Base-by-base conservation (phyloP, 768 basidiomycete genomes). In the Podaxis rugospora region DNA sequence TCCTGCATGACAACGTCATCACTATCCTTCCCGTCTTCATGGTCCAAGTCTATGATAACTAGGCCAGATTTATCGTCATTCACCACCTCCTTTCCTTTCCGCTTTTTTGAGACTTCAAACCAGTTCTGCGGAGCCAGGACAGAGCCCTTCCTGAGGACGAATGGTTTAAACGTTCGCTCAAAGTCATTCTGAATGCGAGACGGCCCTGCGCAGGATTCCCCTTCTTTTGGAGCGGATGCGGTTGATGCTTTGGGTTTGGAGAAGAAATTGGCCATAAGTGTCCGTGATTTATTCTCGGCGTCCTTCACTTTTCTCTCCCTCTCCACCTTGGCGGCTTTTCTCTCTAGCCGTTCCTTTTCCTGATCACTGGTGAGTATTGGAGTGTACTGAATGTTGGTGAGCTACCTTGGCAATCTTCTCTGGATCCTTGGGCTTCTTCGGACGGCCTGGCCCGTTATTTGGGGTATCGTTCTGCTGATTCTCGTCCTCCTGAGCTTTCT, bases 201-300 rank as follows among this genome's bases (percentile, higher is more conserved):
- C 50, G 83, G 70, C 47, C 72, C 75, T 16, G 73, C 73, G 55
- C 71, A 70, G 7, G 73, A 68, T 37, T 68, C 66, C 1, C 69
- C 66, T 13, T 67, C 66, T 49, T 71, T 71, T 21, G 64, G 63
- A 42, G 63, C 67, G 44, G 66, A 67, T 50, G 60, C 62, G 56
- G 64, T 57, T 36, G 72, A 63, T 18, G 67, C 63, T 65, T 83
- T 84, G 7, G 83, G 70, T 68, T 90, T 92, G 32, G 81, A 78
- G 70, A 95, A 92, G 76, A 93, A 95, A 68, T 75, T 89, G 0
- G 83, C 81, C 85, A 96, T 86, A 11, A 92, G 73, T 6, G 85
- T 87, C 32, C 86, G 83, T 3, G 92, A 90, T 71, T 85, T 92
- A 57, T 83, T 81, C 55, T 88, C 83, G 2, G 84, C 83, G 65